Evolutionary conservation across 2,329 filamentous ascomycete species (phyloP), one percentile per base, ranked within the genome.

Genomic region (Diaporthe eres): DNA sequence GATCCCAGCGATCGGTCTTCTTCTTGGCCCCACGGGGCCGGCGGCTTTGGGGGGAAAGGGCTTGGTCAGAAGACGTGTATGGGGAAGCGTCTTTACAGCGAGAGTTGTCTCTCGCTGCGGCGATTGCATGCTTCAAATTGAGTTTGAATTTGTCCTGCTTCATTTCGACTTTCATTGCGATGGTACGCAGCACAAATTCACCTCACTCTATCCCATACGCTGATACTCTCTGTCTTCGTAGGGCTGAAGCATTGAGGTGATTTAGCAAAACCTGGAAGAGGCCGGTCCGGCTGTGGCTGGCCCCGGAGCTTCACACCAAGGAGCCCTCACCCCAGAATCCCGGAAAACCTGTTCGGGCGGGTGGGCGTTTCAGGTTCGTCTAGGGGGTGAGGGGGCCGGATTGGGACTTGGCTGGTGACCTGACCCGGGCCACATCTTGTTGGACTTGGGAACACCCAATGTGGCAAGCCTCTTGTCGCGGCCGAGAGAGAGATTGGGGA

Each of bases 291-390:
- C 31, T 37, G 57, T 60, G 57, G 57, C 34, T 60, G 57, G 34
- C 19, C 55, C 63, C 31, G 63, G 31, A 28, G 63, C 31, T 34
- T 68, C 49, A 25, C 10, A 15, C 47, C 15, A 49, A 68, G 22
- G 61, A 31, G 31, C 47, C 47, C 22, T 22, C 47, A 49, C 63
- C 31, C 65, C 65, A 68, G 47, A 37, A 37, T 39, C 34, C 47
- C 49, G 65, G 65, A 19, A 53, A 13, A 37, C 31, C 42, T 42
- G 34, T 19, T 55, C 65, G 65, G 47, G 47, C n/a, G 58, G n/a
- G 22, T 25, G 22, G 65, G 71, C 51, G 71, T 73, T 65, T 73
- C 71, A 73, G 58, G 58, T 47, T 19, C 12, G 47, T 37, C 71
- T 9, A 65, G 39, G 39, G 39, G 57, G 39, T 12, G 55, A n/a